These are phyloP conservation scores for Linum usitatissimum DNA, from an alignment of 345 rosid genomes.

Conservation along the genomic window DNA sequence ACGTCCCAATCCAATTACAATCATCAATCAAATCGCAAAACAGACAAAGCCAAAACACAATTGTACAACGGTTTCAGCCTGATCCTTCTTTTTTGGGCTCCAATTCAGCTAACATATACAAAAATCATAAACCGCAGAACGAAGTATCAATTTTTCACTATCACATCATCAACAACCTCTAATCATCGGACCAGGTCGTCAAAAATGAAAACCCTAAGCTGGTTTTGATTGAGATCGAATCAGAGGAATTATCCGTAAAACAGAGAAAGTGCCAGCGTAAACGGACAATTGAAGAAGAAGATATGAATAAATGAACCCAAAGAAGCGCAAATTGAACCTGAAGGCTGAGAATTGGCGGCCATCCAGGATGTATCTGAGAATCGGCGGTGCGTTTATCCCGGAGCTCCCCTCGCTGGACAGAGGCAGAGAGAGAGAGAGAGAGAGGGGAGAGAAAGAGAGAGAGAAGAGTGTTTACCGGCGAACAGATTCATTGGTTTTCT, in stretches of 20 bases:
- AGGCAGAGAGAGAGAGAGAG: not conserved
- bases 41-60: not conserved
- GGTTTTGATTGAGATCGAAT: not conserved
- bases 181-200: too few species aligned
- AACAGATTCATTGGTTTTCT: too few species aligned
- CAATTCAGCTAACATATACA: too few species aligned
- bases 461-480: not conserved
- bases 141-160: too few species aligned
- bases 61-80: not conserved
- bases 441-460: not conserved
- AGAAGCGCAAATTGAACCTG: not conserved
- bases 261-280: not conserved
- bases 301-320: not conserved
- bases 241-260: not conserved
- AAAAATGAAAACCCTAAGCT: too few species aligned
- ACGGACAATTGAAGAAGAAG: not conserved
- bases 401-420: not conserved
- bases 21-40: not conserved
- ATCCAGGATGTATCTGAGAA: not conserved
- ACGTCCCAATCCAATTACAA: not conserved
- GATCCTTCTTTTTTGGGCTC: too few species aligned
- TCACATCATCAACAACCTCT: too few species aligned
- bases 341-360: not conserved
- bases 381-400: not conserved
- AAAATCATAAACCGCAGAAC: too few species aligned